Base-by-base conservation (phyloP, 805 yeast species). In the Cyberlindnera xishuangbannaensis region DNA sequence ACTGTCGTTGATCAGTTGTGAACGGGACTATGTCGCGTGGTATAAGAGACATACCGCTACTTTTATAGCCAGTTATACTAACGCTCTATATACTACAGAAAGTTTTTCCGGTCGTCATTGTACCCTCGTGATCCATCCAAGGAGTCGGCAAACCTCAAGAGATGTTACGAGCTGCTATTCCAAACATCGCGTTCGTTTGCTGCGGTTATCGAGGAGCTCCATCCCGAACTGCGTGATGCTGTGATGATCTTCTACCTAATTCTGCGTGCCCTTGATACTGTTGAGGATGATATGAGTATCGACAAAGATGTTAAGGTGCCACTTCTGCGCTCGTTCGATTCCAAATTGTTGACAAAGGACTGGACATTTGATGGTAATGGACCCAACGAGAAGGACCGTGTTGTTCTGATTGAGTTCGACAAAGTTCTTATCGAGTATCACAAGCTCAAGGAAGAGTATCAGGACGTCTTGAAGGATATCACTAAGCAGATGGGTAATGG, bases 241-340 rank as follows among this genome's bases (percentile, higher is more conserved):
- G 71, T 85, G 41, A 78, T 78, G 87, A 39, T 92, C 6, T 92
- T 92, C 61, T 92, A 92, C 59, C 60, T 92, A 36, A 70, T 87
- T 15, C 64, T 92, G 44, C 73, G 98, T 40, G 98, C 95, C 2
- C 71, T 92, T 49, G 98, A 92, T 55, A 92, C 98, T 1, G 71
- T 92, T 36, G 98, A 92, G 58, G 98, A 92, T 58, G 97, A 92
- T 58, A 87, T 87, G 94, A 73, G 92, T 7, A 63, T 92, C 38
- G 80, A 75, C 41, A 78, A 83, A 5, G 65, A 68, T 15, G 48
- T 76, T 39, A 92, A 92, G 61, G 62, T 87, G 17, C 87, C 92
- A 3, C 56, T 87, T 31, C 68, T 92, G 45, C 69, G 90, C 39
- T 45, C 55, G 3, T 92, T 92, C 59, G 67, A 77, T 54, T 59